These are phyloP conservation scores for Trifolium pratense DNA, from an alignment of 306 rosid genomes.

Conservation along the genomic window DNA sequence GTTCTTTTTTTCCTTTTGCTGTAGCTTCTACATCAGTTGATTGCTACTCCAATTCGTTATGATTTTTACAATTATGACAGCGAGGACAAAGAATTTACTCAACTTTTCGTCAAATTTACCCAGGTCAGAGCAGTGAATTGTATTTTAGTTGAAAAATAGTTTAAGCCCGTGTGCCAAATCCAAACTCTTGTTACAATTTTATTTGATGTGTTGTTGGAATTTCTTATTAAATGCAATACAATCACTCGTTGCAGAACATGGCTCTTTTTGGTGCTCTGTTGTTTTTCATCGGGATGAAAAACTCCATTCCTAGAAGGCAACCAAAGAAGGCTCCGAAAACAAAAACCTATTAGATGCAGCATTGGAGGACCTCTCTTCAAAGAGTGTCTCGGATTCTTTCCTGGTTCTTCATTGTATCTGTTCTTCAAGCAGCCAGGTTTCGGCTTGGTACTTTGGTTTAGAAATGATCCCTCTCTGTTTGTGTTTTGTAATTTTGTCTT, in stretches of 20 bases:
- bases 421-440: conserved; percentile 21
- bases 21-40: conserved; percentile 62
- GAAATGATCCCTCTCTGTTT: conserved; percentile 35
- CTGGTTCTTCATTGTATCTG: conserved; percentile 35
- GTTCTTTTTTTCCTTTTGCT: background rate
- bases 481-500: conserved; percentile 41
- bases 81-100: conserved; percentile 53
- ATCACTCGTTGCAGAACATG: conserved; percentile 55
- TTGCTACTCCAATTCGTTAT: conserved; percentile 58
- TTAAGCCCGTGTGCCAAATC: background rate
- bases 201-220: conserved; percentile 6
- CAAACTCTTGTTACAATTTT: conserved; percentile 21
- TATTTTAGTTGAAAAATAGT: background rate
- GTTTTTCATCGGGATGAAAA: conserved; percentile 75
- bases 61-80: conserved; percentile 64
- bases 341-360: conserved; percentile 54
- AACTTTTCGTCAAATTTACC: conserved; percentile 61
- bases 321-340: conserved; percentile 62
- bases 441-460: conserved; percentile 23
- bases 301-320: conserved; percentile 56
- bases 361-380: conserved; percentile 20
- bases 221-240: background rate
- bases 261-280: conserved; percentile 70
- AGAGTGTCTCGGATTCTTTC: conserved; percentile 28
- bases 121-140: conserved; percentile 43